Conservation (phyloP, 129 eudicot species). For the Helianthus tuberosus region DNA sequence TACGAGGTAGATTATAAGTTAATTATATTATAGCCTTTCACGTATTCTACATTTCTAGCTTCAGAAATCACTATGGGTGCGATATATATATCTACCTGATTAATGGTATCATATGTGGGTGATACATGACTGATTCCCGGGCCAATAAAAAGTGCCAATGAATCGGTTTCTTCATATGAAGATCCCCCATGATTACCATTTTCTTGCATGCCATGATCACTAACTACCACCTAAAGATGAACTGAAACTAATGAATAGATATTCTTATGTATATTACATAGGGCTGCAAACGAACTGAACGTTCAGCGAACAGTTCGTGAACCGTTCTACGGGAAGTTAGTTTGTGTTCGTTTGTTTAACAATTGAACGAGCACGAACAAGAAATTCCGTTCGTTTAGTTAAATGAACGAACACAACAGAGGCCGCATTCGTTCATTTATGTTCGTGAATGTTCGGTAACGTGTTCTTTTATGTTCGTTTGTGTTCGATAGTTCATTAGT, state of each 20-base stretch:
- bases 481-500: no score
- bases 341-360: no score
- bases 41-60: neutral
- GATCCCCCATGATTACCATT: slow-evolving; percentile 97
- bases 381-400: no score
- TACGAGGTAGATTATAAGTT: neutral
- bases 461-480: no score
- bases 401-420: no score
- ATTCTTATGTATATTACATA: no score
- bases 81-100: slow-evolving; percentile 44
- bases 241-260: neutral
- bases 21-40: neutral
- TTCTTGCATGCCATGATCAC: slow-evolving; percentile 97
- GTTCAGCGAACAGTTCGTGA: no score
- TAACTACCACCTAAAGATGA: slow-evolving; percentile 65
- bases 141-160: slow-evolving; percentile 80
- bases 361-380: no score
- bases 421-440: no score
- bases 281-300: no score
- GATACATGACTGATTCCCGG: slow-evolving; percentile 37
- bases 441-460: no score
- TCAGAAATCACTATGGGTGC: neutral
- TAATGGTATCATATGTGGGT: slow-evolving; percentile 42
- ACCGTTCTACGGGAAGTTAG: no score
- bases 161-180: slow-evolving; percentile 88